Conservation (phyloP, 1,139 yeast species). For the Pichia sp. region DNA sequence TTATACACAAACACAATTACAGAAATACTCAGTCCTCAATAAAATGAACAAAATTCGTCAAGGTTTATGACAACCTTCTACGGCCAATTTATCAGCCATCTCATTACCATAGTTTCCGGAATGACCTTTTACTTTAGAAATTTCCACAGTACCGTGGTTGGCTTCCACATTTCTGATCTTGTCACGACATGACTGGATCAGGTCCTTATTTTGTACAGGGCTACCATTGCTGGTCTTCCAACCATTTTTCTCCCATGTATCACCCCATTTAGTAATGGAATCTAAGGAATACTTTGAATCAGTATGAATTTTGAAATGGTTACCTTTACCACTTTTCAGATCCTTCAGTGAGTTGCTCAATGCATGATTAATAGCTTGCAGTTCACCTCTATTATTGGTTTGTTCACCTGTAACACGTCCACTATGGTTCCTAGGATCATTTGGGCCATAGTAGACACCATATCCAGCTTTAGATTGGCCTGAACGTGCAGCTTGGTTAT, state of each 20-base stretch:
- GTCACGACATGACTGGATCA: conserved; percentile 33
- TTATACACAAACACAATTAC: neutral
- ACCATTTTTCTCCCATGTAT: conserved; percentile 45
- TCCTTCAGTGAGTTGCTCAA: conserved; percentile 33
- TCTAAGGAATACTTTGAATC: conserved; percentile 55
- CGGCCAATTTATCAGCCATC: conserved; percentile 70
- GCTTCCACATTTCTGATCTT: conserved; percentile 16
- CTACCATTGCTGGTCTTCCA: conserved; percentile 42
- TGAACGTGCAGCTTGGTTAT: conserved; percentile 21
- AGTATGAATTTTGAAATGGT: conserved; percentile 28
- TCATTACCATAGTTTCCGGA: conserved; percentile 64
- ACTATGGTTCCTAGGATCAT: conserved; percentile 35
- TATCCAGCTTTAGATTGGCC: conserved; percentile 45
- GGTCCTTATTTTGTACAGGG: conserved; percentile 44
- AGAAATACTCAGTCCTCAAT: too few species aligned
- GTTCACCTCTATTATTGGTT: conserved; percentile 80
- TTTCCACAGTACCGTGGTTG: conserved; percentile 16
- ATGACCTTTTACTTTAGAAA: conserved; percentile 67
- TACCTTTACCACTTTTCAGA: conserved; percentile 1
- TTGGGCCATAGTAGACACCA: conserved; percentile 63
- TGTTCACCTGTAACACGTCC: conserved; percentile 46
- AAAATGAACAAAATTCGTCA: neutral
- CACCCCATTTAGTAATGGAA: conserved; percentile 43
- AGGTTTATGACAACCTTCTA: conserved; percentile 39
- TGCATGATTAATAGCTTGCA: conserved; percentile 58